Evolutionary conservation across 768 basidiomycete genomes (phyloP), one percentile per base, ranked within the genome.

Genomic region (Sarcomyxa edulis): DNA sequence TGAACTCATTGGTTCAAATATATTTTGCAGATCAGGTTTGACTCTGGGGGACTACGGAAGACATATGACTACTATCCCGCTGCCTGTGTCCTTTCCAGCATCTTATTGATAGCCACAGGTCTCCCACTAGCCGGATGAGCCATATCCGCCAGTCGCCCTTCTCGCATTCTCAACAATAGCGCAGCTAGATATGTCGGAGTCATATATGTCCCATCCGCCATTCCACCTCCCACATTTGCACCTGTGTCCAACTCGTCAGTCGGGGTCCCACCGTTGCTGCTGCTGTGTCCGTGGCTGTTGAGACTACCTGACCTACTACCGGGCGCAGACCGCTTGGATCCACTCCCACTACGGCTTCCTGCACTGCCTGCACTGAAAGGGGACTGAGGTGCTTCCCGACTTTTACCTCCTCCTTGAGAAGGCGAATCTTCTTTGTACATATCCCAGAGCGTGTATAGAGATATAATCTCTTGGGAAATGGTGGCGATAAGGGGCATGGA

Each of bases 391-490:
- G 23, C 16, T 23, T 24, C n/a, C 3, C 18, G 22, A 22, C 7
- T 15, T 16, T 39, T 39, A 6, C 22, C 43, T 8, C 32, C 22
- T 20, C 36, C 35, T 12, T 14, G 18, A 3, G 64, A 60, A 7
- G 68, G 52, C 4, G 62, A 64, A 30, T 84, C 78, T 44, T 89
- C 84, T 40, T 78, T 79, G 60, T 90, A 91, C 7, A 76, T 68
- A 26, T 87, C 85, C 91, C 94, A 97, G 0, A 93, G 72, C 4
- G 85, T 76, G 60, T 97, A 98, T 23, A 96, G 61, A 4, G 85
- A 78, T 38, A 97, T 72, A 47, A 98, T 89, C 62, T 98, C 89
- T 53, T 97, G 94, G 0, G 84, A 76, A 50, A 96, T 83, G 27
- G 85, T 81, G 19, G 89, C 78, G 27, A 99, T 64, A 41, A 86